Base-by-base conservation (phyloP, 768 basidiomycete genomes). In the Mycena capillaripes region DNA sequence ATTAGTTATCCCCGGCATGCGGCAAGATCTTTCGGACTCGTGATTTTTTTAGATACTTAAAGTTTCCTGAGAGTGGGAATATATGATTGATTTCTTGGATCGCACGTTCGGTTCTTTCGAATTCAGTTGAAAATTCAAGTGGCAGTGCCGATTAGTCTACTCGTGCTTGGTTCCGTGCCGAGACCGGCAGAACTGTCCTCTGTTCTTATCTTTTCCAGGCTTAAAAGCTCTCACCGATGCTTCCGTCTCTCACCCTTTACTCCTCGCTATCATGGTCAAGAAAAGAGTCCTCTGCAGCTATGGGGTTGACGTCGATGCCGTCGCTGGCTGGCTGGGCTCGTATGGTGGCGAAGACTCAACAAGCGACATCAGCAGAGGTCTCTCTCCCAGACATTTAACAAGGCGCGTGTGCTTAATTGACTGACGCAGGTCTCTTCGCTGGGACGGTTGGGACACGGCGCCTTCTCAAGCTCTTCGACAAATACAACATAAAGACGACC, bases 301-400 rank as follows among this genome's bases (percentile, higher is more conserved):
- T 78, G 92, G 91, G 29, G 90, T 93, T 11, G 92, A 95, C 71
- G 91, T 94, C 3, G 93, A 95, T 67, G 92, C 92, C 2, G 93
- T 93, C 4, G 88, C 92, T 21, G 93, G 93, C 75, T 94, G 93
- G 92, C 89, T 78, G 58, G 76, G 93, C 8, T 91, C 91, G 0
- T 93, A 93, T 76, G 92, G 92, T 4, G 93, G 92, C n/a, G 89
- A 93, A 74, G 88, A 93, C 77, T 91, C 89, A 0, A 90, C 91
- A 0, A 81, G 88, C 23, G 93, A 94, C 75, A 92, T 94, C 66
- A 75, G 92, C 90, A 16, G 84, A 89, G 76, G 91, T 66, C 46
- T 12, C 11, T 65, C 23, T 17, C 16, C 53, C 11, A 29, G 12
- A 10, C 4, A 38, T 52, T 4, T 48, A 5, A 14, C 59, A 9